These are phyloP conservation scores for Aristolochia contorta DNA, from an alignment of 164 flowering plant species.

Conservation along the genomic window DNA sequence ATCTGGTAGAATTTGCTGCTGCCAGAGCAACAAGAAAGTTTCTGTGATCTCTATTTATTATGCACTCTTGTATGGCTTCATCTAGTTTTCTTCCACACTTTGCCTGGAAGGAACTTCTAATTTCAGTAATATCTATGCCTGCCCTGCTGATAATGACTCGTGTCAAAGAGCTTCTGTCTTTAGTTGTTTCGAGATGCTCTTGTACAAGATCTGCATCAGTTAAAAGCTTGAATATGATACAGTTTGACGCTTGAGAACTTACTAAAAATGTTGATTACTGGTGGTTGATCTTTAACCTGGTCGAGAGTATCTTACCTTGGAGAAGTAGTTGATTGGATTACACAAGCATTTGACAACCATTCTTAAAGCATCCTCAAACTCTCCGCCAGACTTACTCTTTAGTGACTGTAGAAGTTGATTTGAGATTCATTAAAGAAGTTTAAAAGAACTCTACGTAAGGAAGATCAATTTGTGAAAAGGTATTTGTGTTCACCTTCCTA, in stretches of 20 bases:
- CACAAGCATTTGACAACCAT: slow-evolving; percentile 46
- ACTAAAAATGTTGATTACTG: not conserved
- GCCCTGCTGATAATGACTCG: slow-evolving; percentile 54
- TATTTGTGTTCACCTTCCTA: slow-evolving; percentile 28
- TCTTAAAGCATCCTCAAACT: slow-evolving; percentile 46
- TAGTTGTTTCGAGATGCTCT: slow-evolving; percentile 27
- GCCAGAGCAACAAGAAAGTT: slow-evolving; percentile 47
- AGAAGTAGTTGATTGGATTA: slow-evolving; percentile 48
- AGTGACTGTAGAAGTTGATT: slow-evolving; percentile 25
- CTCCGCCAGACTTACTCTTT: slow-evolving; percentile 27
- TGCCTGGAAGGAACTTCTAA: slow-evolving; percentile 27
- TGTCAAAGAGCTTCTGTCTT: slow-evolving; percentile 18
- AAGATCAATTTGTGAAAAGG: not conserved
- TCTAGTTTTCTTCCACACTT: slow-evolving; percentile 39
- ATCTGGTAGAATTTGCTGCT: not conserved
- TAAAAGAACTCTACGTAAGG: not conserved
- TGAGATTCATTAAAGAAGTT: not conserved
- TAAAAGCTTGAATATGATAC: not conserved
- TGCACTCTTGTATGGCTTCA: slow-evolving; percentile 34
- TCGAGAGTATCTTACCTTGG: slow-evolving; percentile 36
- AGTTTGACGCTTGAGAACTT: not conserved
- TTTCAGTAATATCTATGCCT: slow-evolving; percentile 56
- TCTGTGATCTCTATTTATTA: slow-evolving; percentile 34
- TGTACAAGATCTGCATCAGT: slow-evolving; percentile 28
- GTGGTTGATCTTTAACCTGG: not conserved